These are phyloP conservation scores for Lactarius tabidus DNA, from an alignment of 768 basidiomycete genomes.

Conservation along the genomic window DNA sequence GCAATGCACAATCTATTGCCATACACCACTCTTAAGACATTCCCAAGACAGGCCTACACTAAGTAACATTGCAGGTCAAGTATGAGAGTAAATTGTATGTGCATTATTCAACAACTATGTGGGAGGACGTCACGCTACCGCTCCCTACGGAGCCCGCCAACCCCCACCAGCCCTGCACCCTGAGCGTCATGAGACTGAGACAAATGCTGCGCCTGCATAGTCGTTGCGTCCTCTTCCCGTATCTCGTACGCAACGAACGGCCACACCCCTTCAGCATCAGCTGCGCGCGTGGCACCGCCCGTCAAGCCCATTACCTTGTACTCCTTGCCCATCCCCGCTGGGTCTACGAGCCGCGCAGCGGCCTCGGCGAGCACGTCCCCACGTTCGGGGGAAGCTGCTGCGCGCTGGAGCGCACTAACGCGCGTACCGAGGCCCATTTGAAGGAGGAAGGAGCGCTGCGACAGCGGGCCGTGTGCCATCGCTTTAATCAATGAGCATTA, in stretches of 20 bases:
- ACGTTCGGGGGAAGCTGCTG: conserved; percentile 48
- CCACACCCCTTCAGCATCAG: conserved; percentile 29
- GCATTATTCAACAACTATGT: no score
- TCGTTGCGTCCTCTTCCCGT: background rate
- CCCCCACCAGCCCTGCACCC: no score
- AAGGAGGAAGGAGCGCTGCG: conserved; percentile 72
- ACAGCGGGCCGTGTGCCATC: conserved; percentile 58
- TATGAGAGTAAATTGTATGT: no score
- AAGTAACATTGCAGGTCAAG: no score
- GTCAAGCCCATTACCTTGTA: conserved; percentile 75
- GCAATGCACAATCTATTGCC: no score
- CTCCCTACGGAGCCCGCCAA: no score
- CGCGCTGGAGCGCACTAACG: conserved; percentile 53
- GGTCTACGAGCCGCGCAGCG: conserved; percentile 71
- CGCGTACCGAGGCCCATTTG: conserved; percentile 72
- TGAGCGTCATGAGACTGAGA: no score
- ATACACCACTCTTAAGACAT: no score
- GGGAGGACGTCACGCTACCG: no score
- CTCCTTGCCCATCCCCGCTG: conserved; percentile 79
- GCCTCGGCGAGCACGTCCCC: conserved; percentile 51
- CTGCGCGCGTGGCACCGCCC: conserved; percentile 3
- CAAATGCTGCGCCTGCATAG: no score
- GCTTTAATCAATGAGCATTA: conserved; percentile 33
- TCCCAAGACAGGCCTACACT: no score
- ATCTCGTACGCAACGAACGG: conserved; percentile 22